Evolutionary conservation across 2,329 filamentous ascomycete genomes (phyloP).

Genomic region (Aspergillus novofumigatus): DNA sequence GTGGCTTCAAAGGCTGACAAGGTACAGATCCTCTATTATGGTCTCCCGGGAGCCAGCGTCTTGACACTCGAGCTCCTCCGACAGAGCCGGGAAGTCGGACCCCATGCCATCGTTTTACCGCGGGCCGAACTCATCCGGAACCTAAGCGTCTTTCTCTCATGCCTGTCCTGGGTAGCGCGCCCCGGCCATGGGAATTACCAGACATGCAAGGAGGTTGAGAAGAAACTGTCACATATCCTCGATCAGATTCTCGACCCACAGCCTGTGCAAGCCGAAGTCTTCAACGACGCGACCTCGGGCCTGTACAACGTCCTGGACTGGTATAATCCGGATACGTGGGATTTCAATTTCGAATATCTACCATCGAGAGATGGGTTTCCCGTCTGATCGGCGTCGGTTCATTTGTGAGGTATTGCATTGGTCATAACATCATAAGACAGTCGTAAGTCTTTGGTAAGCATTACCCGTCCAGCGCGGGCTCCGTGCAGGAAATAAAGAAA

Average conservation of each 20-base stretch:
- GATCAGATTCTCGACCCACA: conserved; percentile 34
- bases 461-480: background rate
- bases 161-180: conserved; percentile 30
- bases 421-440: conserved; percentile 3
- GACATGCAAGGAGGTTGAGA: conserved; percentile 33
- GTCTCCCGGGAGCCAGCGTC: conserved; percentile 30
- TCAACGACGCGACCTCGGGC: conserved; percentile 28
- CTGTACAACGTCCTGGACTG: conserved; percentile 31
- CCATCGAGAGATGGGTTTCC: conserved; percentile 18
- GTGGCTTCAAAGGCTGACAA: conserved; percentile 2
- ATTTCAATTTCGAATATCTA: conserved; percentile 29
- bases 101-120: conserved; percentile 22
- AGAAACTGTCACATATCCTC: conserved; percentile 32
- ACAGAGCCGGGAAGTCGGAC: conserved; percentile 26
- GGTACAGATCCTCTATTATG: conserved; percentile 29
- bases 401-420: conserved; percentile 6
- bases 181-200: conserved; percentile 34
- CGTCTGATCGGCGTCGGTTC: conserved; percentile 6
- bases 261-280: conserved; percentile 24
- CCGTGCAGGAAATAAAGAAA: background rate
- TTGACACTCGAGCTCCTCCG: conserved; percentile 31
- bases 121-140: conserved; percentile 32
- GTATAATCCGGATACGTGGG: conserved; percentile 31
- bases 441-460: background rate
- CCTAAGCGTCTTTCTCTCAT: conserved; percentile 31